A percentile compares a stretch with the other conserved stretches of the same genome.
phyloP scores from a whole-genome alignment of 1,139 yeast species.

The Wickerhamiella infanticola region DNA sequence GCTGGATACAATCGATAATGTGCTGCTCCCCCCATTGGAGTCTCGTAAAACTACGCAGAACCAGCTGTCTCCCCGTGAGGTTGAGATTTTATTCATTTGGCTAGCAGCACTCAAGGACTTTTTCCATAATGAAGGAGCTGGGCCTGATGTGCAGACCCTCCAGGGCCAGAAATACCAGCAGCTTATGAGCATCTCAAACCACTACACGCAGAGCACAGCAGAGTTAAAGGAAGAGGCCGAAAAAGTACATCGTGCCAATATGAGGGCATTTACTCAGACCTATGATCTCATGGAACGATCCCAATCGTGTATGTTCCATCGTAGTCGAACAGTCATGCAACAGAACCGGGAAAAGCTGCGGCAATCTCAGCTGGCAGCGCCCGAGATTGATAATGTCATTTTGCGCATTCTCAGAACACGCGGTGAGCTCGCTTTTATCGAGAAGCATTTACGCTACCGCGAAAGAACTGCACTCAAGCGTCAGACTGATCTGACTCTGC shows the following conservation, averaged over 20 bases:
- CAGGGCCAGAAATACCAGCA: slow-evolving; percentile 47
- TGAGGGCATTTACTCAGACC: slow-evolving; percentile 24
- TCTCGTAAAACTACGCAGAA: slow-evolving; percentile 36
- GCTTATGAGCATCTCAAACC: slow-evolving; percentile 46
- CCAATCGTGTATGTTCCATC: slow-evolving; percentile 58
- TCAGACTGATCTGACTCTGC: slow-evolving; percentile 35
- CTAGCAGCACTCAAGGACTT: slow-evolving; percentile 48
- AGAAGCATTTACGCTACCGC: slow-evolving; percentile 43
- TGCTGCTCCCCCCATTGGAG: slow-evolving; percentile 57
- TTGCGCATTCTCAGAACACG: slow-evolving; percentile 37
- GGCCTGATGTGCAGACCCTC: slow-evolving; percentile 54
- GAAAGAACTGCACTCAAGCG: slow-evolving; percentile 47
- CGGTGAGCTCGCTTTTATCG: slow-evolving; percentile 35
- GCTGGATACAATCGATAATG: slow-evolving; percentile 44
- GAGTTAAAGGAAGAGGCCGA: slow-evolving; percentile 47
- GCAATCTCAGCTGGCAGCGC: slow-evolving; percentile 38
- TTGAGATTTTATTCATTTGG: slow-evolving; percentile 64
- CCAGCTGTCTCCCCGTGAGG: slow-evolving; percentile 42
- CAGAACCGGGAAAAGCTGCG: slow-evolving; percentile 36
- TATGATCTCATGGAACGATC: slow-evolving; percentile 46
- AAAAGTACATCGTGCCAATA: slow-evolving; percentile 26
- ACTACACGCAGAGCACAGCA: slow-evolving; percentile 41
- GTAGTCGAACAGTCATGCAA: slow-evolving; percentile 46
- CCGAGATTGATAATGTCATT: slow-evolving; percentile 54
- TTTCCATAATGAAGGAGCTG: slow-evolving; percentile 71